These are phyloP conservation scores for Tricholoma flavovirens DNA, from an alignment of 768 basidiomycete genomes.

Conservation along the genomic window DNA sequence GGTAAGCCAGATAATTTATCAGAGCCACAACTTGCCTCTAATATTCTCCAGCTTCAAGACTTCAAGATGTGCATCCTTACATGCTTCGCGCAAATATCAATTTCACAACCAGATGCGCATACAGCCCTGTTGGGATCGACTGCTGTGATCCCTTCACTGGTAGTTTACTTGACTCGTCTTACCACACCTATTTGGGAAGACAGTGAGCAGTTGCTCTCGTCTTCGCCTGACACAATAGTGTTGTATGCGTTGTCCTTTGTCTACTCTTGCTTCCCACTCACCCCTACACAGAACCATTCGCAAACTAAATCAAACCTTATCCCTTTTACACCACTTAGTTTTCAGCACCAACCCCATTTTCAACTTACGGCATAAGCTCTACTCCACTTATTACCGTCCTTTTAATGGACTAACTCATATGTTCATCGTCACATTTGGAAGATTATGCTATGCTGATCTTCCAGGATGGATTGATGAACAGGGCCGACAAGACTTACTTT, in stretches of 20 bases:
- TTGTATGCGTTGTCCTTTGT: slow-evolving; percentile 27
- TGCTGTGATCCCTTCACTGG: slow-evolving; percentile 58
- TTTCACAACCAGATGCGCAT: slow-evolving; percentile 33
- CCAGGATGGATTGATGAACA: slow-evolving; percentile 51
- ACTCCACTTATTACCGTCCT: slow-evolving; percentile 43
- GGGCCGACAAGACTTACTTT: slow-evolving; percentile 35
- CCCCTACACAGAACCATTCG: slow-evolving; percentile 39
- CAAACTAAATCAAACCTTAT: slow-evolving; percentile 45
- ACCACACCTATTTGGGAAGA: slow-evolving; percentile 65
- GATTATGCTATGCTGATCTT: slow-evolving; percentile 63
- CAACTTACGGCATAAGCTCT: slow-evolving; percentile 55
- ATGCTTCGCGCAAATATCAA: slow-evolving; percentile 37
- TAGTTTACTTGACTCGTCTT: slow-evolving; percentile 48
- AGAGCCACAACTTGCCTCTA: neutral
- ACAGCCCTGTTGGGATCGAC: slow-evolving; percentile 38
- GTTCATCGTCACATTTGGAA: slow-evolving; percentile 73
- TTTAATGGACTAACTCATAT: slow-evolving; percentile 63
- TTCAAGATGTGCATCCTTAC: slow-evolving; percentile 32
- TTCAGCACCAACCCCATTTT: slow-evolving; percentile 40
- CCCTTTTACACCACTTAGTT: slow-evolving; percentile 61
- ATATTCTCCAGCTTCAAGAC: slow-evolving; percentile 13
- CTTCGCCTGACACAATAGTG: slow-evolving; percentile 27
- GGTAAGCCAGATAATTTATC: slow-evolving; percentile 25
- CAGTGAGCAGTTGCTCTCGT: slow-evolving; percentile 33
- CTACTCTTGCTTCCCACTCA: neutral